Percentiles rank a stretch among this genome's conserved stretches.
Conservation (phyloP, 2,329 filamentous ascomycete species). For the Trichoderma koningii region DNA sequence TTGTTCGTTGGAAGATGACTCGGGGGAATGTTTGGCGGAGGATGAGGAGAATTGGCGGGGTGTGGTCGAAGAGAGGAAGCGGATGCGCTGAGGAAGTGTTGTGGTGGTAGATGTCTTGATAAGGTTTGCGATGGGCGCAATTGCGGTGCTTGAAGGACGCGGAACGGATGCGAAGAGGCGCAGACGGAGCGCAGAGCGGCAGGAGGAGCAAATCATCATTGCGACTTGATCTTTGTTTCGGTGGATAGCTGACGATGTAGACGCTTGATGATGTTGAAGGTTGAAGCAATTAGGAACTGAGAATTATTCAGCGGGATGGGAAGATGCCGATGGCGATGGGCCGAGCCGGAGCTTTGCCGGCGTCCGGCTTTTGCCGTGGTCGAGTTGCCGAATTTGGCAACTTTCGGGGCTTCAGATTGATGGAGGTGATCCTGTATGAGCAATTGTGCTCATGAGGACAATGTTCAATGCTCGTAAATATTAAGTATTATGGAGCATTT, state of each 20-base stretch:
- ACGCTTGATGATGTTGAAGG: neutral
- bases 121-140: slow-evolving; percentile 8
- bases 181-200: slow-evolving; percentile 28
- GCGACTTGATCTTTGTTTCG: neutral
- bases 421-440: neutral
- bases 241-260: neutral
- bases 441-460: rapidly evolving
- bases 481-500: neutral
- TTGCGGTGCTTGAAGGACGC: neutral
- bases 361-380: slow-evolving; percentile 5
- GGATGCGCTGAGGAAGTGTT: neutral
- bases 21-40: neutral
- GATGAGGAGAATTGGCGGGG: slow-evolving; percentile 18
- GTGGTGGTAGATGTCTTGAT: neutral
- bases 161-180: slow-evolving; percentile 4
- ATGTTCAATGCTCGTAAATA: neutral
- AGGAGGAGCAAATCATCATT: slow-evolving; percentile 30
- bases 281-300: neutral
- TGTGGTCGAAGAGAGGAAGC: neutral
- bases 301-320: slow-evolving; percentile 26
- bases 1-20: slow-evolving; percentile 13
- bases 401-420: neutral
- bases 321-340: slow-evolving; percentile 9
- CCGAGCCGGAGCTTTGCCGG: slow-evolving; percentile 26
- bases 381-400: slow-evolving; percentile 10